phyloP scores from a whole-genome alignment of 306 rosid species.

The Cercis canadensis region DNA sequence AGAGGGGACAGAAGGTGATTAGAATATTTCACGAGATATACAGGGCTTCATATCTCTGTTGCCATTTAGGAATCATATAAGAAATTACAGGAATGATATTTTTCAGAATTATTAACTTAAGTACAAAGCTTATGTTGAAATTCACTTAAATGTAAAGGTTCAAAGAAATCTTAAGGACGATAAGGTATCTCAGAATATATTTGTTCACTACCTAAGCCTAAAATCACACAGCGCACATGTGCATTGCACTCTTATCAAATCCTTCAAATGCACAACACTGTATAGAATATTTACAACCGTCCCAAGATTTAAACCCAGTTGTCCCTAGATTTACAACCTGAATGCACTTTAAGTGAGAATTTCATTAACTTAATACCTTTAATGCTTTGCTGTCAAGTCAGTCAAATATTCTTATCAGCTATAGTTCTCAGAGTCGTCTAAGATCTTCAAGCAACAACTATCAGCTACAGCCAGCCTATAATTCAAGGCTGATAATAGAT shows the following conservation, averaged over 20 bases:
- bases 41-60: not conserved
- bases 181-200: not conserved
- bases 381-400: not conserved
- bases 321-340: not conserved
- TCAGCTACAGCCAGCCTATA: not conserved
- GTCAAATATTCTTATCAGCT: not conserved
- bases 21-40: not conserved
- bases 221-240: not conserved
- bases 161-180: not conserved
- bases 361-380: not conserved
- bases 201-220: not conserved
- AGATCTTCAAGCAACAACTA: not conserved
- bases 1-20: not conserved
- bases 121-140: not conserved
- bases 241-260: not conserved
- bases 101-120: not conserved
- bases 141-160: not conserved
- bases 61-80: not conserved
- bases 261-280: not conserved
- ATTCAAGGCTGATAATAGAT: not conserved
- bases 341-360: too few relatives aligned
- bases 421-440: not conserved
- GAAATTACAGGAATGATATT: not conserved
- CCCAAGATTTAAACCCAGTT: conserved; percentile 29
- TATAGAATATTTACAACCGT: not conserved